phyloP scores from a whole-genome alignment of 2,329 filamentous ascomycete genomes.

The Phoma herbarum region DNA sequence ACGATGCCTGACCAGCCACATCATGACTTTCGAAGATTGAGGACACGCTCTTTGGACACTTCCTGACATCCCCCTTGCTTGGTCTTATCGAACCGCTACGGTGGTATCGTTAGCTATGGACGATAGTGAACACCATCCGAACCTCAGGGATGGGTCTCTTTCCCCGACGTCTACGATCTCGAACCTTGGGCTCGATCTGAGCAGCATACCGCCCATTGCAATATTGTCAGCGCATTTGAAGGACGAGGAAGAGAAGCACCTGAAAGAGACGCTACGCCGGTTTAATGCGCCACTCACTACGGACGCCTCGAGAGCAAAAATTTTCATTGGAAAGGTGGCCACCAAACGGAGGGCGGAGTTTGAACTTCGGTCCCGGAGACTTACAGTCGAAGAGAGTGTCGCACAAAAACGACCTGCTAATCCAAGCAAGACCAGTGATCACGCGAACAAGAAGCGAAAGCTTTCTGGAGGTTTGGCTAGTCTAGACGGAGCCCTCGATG shows the following conservation, averaged over 20 bases:
- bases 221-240: slow-evolving; percentile 76
- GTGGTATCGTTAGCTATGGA: slow-evolving; percentile 32
- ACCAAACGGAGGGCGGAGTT: slow-evolving; percentile 76
- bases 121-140: slow-evolving; percentile 33
- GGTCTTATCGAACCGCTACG: slow-evolving; percentile 32
- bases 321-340: slow-evolving; percentile 78
- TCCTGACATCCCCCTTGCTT: slow-evolving; percentile 43
- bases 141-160: slow-evolving; percentile 27
- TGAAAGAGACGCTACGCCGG: slow-evolving; percentile 70
- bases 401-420: slow-evolving; percentile 31
- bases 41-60: slow-evolving; percentile 35
- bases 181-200: slow-evolving; percentile 49
- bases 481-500: slow-evolving; percentile 23
- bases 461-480: slow-evolving; percentile 10
- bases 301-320: slow-evolving; percentile 73
- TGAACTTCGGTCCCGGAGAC: slow-evolving; percentile 74
- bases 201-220: slow-evolving; percentile 70
- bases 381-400: slow-evolving; percentile 65
- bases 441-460: slow-evolving; percentile 32
- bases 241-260: slow-evolving; percentile 66
- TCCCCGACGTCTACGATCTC: slow-evolving; percentile 31
- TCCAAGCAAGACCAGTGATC: slow-evolving; percentile 23
- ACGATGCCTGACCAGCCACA: slow-evolving; percentile 31
- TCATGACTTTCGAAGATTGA: slow-evolving; percentile 27
- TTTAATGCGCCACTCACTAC: slow-evolving; percentile 70